These are phyloP conservation scores for Apophysomyces variabilis DNA, from an alignment of 371 early-diverging fungal species.

Conservation along the genomic window DNA sequence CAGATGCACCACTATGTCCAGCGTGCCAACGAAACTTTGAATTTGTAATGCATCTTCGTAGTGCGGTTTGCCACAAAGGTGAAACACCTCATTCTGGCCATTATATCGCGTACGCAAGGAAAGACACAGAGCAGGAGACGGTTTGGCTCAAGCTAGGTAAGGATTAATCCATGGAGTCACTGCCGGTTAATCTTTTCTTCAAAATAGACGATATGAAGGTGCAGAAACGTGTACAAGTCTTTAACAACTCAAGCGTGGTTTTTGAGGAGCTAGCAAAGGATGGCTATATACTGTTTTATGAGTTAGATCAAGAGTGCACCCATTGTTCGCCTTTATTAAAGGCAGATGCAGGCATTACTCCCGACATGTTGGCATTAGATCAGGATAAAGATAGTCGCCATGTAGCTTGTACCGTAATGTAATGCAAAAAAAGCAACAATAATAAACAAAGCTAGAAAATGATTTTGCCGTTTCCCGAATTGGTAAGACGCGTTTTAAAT, in stretches of 20 bases:
- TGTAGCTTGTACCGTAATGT: background rate
- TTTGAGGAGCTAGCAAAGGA: slow-evolving; percentile 50
- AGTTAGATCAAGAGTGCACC: slow-evolving; percentile 35
- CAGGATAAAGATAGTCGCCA: background rate
- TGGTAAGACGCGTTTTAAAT: background rate
- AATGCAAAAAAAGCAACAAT: background rate
- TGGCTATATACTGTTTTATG: slow-evolving; percentile 65
- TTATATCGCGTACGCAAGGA: slow-evolving; percentile 56
- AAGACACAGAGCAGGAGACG: slow-evolving; percentile 18
- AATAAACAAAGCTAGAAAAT: background rate
- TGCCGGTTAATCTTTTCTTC: background rate
- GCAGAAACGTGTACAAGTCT: slow-evolving; percentile 28
- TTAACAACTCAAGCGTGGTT: slow-evolving; percentile 21
- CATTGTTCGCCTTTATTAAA: background rate
- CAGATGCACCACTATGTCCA: slow-evolving; percentile 29
- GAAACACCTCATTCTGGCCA: slow-evolving; percentile 54
- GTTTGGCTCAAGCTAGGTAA: slow-evolving; percentile 40
- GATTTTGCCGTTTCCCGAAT: background rate
- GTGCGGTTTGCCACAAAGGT: slow-evolving; percentile 64
- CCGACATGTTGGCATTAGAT: background rate
- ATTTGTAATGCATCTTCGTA: slow-evolving; percentile 54
- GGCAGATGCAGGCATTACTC: background rate
- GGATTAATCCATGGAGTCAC: background rate
- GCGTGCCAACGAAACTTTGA: slow-evolving; percentile 33
- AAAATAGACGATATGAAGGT: slow-evolving; percentile 46